These are phyloP conservation scores for Paramecium sonneborni DNA, from an alignment of 73 alveolate species.

Conservation along the genomic window DNA sequence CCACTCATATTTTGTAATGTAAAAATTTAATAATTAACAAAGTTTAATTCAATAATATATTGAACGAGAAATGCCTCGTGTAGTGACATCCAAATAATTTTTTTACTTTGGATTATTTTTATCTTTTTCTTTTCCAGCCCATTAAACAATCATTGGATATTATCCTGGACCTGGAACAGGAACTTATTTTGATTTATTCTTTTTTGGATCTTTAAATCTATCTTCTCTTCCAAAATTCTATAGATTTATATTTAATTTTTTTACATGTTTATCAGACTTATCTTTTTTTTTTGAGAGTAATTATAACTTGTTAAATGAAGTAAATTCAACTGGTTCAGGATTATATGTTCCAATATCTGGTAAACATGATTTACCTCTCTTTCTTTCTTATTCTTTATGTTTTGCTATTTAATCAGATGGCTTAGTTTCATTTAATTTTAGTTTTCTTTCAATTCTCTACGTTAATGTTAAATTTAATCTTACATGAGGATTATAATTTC, in stretches of 20 bases:
- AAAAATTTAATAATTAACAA: neutral
- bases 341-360: constrained; percentile 67
- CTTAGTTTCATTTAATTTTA: constrained; percentile 10
- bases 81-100: neutral
- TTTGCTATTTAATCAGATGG: constrained; percentile 50
- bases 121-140: constrained; percentile 33
- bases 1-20: neutral
- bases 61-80: constrained; percentile 1
- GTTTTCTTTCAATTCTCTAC: constrained; percentile 42
- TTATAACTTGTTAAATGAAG: constrained; percentile 3
- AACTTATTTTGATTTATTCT: neutral
- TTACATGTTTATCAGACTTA: constrained; percentile 41
- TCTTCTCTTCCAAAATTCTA: constrained; percentile 55
- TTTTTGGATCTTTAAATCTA: constrained; percentile 65
- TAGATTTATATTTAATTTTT: neutral
- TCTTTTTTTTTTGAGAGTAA: neutral
- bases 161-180: constrained; percentile 52
- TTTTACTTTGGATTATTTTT: neutral
- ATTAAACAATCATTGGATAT: constrained; percentile 25
- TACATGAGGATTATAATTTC: constrained; percentile 69
- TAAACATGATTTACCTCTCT: constrained; percentile 43
- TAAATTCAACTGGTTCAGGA: constrained; percentile 35
- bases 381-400: constrained; percentile 47
- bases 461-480: neutral
- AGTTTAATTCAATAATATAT: constrained; percentile 38